phyloP scores from a whole-genome alignment of 345 rosid genomes.

The Ceriops tagal region DNA sequence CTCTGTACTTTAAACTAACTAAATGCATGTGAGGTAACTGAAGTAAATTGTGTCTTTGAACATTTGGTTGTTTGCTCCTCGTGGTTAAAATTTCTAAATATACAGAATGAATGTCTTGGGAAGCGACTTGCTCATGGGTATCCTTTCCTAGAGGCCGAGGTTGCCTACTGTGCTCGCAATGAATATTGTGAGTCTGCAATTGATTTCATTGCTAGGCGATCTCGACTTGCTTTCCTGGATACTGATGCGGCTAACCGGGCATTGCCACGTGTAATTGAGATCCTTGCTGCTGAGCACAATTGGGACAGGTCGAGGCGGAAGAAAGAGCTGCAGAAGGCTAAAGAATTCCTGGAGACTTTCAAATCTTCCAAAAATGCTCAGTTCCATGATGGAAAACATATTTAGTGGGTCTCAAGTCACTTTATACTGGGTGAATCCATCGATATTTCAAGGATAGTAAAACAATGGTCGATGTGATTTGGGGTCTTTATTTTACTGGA shows the following conservation, averaged over 20 bases:
- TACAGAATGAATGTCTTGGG: constrained; percentile 81
- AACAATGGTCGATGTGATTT: constrained; percentile 9
- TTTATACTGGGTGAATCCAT: background rate
- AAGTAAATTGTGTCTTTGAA: background rate
- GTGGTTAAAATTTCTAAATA: background rate
- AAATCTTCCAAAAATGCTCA: constrained; percentile 92
- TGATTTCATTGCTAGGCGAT: constrained; percentile 94
- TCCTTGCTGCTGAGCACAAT: constrained; percentile 61
- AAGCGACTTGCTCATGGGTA: constrained; percentile 91
- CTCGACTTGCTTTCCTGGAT: constrained; percentile 89
- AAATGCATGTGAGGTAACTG: background rate
- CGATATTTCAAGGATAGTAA: background rate
- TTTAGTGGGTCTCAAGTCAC: constrained; percentile 28
- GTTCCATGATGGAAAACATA: constrained; percentile 85
- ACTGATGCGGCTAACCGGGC: constrained; percentile 88
- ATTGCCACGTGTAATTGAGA: constrained; percentile 73
- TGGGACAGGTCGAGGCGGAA: constrained; percentile 80
- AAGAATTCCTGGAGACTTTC: constrained; percentile 73
- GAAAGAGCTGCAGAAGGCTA: constrained; percentile 60
- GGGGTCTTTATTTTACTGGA: constrained; percentile 16
- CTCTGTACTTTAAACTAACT: background rate
- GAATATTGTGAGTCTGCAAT: constrained; percentile 91
- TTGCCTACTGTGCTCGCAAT: constrained; percentile 80
- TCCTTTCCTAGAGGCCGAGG: constrained; percentile 65
- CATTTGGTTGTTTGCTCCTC: background rate